Conservation (phyloP, 1,139 yeast genomes). For the Candida sp. region DNA sequence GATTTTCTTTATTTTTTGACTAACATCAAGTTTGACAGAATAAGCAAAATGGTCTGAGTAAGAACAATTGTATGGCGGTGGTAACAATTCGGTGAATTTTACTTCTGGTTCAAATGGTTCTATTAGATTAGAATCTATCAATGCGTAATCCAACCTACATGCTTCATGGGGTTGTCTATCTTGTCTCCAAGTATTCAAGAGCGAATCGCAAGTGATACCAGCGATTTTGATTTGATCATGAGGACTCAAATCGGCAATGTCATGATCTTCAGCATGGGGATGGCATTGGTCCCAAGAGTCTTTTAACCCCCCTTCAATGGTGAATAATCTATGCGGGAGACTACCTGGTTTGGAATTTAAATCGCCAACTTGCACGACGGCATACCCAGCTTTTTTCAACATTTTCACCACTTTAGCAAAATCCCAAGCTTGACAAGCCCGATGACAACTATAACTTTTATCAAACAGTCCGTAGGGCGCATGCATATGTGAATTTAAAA, state of each 20-base stretch:
- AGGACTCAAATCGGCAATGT: conserved; percentile 54
- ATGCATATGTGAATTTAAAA: conserved; percentile 93
- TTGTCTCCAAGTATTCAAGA: conserved; percentile 82
- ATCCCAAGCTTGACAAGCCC: conserved; percentile 98
- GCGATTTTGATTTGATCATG: conserved; percentile 66
- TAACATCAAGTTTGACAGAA: conserved; percentile 45
- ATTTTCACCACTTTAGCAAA: conserved; percentile 64
- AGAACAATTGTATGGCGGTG: conserved; percentile 56
- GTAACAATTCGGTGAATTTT: conserved; percentile 65
- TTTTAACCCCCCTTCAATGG: conserved; percentile 61
- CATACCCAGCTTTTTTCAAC: conserved; percentile 71
- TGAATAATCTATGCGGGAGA: conserved; percentile 72
- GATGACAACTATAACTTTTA: conserved; percentile 84
- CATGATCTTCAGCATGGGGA: conserved; percentile 31
- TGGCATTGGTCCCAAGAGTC: conserved; percentile 85
- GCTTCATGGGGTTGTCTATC: conserved; percentile 66
- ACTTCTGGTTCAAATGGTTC: conserved; percentile 61
- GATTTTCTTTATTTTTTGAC: conserved; percentile 8
- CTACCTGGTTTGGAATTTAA: conserved; percentile 87
- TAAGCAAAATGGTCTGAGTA: conserved; percentile 95
- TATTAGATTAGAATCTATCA: conserved; percentile 58
- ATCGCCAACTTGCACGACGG: conserved; percentile 90
- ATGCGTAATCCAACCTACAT: conserved; percentile 85
- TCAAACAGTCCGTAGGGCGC: conserved; percentile 85
- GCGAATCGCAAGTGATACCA: conserved; percentile 90